Conservation (phyloP, 2,329 filamentous ascomycete species). For the Pestalotiopsis sp. region DNA sequence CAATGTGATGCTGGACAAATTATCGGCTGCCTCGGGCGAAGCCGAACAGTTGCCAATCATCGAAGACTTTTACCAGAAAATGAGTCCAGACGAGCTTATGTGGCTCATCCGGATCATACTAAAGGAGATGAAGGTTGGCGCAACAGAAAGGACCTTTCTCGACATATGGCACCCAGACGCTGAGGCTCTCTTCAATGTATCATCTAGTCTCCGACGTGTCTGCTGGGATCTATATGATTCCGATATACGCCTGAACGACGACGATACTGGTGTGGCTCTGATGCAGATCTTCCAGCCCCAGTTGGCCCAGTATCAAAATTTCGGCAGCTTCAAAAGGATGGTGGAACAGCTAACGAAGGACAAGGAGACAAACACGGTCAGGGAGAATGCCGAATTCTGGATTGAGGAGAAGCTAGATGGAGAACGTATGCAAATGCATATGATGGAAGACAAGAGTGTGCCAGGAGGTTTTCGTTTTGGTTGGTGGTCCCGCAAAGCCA, state of each 20-base stretch:
- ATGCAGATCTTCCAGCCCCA: constrained; percentile 98
- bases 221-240: constrained; percentile 92
- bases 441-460: constrained; percentile 70
- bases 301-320: constrained; percentile 87
- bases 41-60: constrained; percentile 83
- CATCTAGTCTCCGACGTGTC: constrained; percentile 84
- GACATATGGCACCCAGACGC: constrained; percentile 81
- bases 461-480: constrained; percentile 74
- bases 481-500: constrained; percentile 96
- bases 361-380: constrained; percentile 64
- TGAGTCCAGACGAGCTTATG: constrained; percentile 91
- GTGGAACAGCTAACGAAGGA: constrained; percentile 58
- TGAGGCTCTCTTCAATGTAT: constrained; percentile 82
- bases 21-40: constrained; percentile 77
- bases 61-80: constrained; percentile 80
- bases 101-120: constrained; percentile 96
- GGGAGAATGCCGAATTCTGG: constrained; percentile 73
- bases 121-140: constrained; percentile 73
- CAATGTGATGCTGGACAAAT: constrained; percentile 79
- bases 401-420: constrained; percentile 98
- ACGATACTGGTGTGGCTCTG: constrained; percentile 73
- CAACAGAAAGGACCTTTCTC: constrained; percentile 87
- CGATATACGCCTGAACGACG: constrained; percentile 70
- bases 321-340: constrained; percentile 76
- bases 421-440: constrained; percentile 95